Evolutionary conservation across 352 stramenopile species (phyloP), one percentile per base, ranked within the genome.

Genomic region (Sclerospora graminicola): DNA sequence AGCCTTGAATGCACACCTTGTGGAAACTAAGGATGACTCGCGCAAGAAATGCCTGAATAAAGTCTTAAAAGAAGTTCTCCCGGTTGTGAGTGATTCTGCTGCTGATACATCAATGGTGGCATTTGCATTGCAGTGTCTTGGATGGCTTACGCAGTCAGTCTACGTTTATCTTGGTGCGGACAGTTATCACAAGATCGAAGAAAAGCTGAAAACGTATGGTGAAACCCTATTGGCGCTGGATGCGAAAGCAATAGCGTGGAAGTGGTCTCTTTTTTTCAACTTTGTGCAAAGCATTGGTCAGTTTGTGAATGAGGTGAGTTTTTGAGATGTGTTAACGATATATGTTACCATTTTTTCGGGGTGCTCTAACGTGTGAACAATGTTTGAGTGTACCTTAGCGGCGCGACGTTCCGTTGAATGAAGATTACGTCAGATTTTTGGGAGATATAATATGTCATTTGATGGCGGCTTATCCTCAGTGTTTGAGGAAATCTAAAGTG

Each of bases 31-130:
- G 21, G 58, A 81, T 16, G 66, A 82, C 9, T 31, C 28, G 30
- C 60, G 63, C 18, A 91, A 89, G 42, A 85, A 82, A 33, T 57
- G 57, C 8, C 46, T 88, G 30, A 84, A 88, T 33, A 76, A 69
- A 28, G 69, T 91, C 30, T 38, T 88, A 20, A 87, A 89, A 32
- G 72, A 89, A 14, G 46, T 86, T 24, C 48, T 91, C 4, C 72
- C 70, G 0, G 48, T 72, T 23, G 41, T 91, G 26, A 82, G 57
- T 13, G 69, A 86, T 41, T 49, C 57, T n/a, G 37, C 57, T 14
- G 56, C 61, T 14, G 41, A 57, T 21, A 61, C 52, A 30, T 54
- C 58, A 0, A 53, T 36, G 18, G 58, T 81, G 16, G 51, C 66
- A 8, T 84, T 88, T 24, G 60, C 66, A n/a, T 45, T 91, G 19